Percentiles rank a stretch among this genome's conserved stretches.
Evolutionary conservation across 768 basidiomycete species (phyloP).

Genomic region (Collybiopsis luxurians): DNA sequence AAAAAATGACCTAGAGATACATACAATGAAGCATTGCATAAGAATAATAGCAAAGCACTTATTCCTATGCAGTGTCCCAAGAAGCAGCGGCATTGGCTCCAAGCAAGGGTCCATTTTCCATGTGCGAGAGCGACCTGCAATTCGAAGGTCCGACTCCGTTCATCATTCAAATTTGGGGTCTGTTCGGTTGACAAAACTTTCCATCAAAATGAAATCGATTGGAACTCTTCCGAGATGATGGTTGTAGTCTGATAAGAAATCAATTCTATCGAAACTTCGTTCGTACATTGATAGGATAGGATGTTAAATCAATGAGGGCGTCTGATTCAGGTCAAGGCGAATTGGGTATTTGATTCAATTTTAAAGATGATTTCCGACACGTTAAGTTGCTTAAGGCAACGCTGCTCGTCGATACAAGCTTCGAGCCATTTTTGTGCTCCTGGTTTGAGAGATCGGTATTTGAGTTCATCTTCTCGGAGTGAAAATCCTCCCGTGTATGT

Average conservation of each 20-base stretch:
- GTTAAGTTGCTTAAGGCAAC: conserved; percentile 65
- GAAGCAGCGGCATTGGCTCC: conserved; percentile 93
- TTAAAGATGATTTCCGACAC: conserved; percentile 68
- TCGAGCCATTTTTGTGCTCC: too few relatives aligned
- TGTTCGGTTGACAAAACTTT: conserved; percentile 67
- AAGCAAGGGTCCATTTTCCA: conserved; percentile 88
- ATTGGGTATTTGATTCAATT: too few relatives aligned
- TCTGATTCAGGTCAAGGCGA: too few relatives aligned
- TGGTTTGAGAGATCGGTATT: too few relatives aligned
- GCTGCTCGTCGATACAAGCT: conserved; percentile 76
- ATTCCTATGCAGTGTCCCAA: conserved; percentile 80
- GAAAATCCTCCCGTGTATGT: conserved; percentile 77
- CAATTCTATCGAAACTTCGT: conserved; percentile 49
- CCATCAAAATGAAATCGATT: conserved; percentile 95
- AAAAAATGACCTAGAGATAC: conserved; percentile 60
- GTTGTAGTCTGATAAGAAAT: conserved; percentile 89
- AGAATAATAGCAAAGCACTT: conserved; percentile 15
- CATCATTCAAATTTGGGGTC: conserved; percentile 80
- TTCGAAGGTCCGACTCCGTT: conserved; percentile 54
- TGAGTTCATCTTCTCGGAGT: conserved; percentile 77
- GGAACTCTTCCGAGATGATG: conserved; percentile 88
- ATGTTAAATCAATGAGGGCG: too few relatives aligned
- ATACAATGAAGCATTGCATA: conserved; percentile 2
- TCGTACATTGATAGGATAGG: too few relatives aligned
- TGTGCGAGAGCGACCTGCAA: conserved; percentile 56